A percentile compares a stretch with the other conserved stretches of the same genome.
These are phyloP conservation scores for Eragrostis nindensis DNA, from an alignment of 176 grass and related monocot genomes.

Conservation along the genomic window DNA sequence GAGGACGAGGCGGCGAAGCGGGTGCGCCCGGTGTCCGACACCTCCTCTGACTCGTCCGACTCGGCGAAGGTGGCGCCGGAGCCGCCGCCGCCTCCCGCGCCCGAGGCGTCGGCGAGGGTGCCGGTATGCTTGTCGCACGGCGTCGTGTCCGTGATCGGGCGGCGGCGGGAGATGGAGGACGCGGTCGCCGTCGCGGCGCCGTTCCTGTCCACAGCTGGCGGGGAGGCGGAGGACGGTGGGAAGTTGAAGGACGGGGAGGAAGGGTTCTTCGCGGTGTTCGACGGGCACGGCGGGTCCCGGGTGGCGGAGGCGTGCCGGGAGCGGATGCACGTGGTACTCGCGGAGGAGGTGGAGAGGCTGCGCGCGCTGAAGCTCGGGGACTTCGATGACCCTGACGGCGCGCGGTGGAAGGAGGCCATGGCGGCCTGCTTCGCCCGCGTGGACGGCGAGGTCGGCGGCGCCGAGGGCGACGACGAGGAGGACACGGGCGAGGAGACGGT, in stretches of 20 bases:
- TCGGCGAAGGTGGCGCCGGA: constrained; percentile 27
- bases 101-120: accelerated
- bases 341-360: constrained; percentile 67
- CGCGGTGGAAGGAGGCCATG: constrained; percentile 60
- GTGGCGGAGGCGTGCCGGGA: constrained; percentile 59
- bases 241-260: neutral
- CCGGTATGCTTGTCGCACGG: constrained; percentile 46
- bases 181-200: constrained; percentile 36
- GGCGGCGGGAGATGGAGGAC: constrained; percentile 61
- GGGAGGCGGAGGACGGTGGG: neutral
- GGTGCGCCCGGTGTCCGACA: neutral
- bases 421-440: constrained; percentile 64
- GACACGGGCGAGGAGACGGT: neutral
- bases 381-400: neutral
- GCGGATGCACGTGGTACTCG: constrained; percentile 67
- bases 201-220: neutral
- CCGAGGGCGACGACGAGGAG: neutral
- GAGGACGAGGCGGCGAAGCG: constrained; percentile 29
- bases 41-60: neutral
- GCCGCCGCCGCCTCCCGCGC: neutral
- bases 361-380: neutral
- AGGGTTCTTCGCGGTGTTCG: constrained; percentile 65
- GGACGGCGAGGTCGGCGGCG: constrained; percentile 53
- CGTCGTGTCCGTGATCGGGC: constrained; percentile 46
- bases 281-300: constrained; percentile 56